Evolutionary conservation across 805 yeast species (phyloP).

Genomic region (Wickerhamomyces ciferrii): DNA sequence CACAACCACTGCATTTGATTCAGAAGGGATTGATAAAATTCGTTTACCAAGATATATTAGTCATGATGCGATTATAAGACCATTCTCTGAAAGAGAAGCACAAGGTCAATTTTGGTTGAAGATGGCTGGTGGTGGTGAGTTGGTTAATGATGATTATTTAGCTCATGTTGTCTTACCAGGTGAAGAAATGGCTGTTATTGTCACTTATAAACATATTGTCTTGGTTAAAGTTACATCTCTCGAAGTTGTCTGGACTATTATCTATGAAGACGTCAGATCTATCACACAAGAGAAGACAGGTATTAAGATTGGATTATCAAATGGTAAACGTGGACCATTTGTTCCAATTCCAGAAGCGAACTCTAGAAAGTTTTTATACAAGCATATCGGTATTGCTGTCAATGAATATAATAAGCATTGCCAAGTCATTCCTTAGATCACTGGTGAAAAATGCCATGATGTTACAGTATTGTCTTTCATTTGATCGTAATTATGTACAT

Average conservation of each 20-base stretch:
- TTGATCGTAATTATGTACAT: neutral
- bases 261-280: constrained; percentile 58
- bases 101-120: constrained; percentile 95
- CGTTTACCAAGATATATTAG: constrained; percentile 78
- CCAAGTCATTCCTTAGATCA: constrained; percentile 38
- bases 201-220: constrained; percentile 67
- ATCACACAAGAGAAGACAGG: constrained; percentile 80
- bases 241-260: constrained; percentile 66
- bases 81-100: constrained; percentile 76
- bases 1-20: constrained; percentile 87
- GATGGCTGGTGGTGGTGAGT: constrained; percentile 75
- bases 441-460: no score
- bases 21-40: constrained; percentile 68
- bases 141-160: constrained; percentile 65
- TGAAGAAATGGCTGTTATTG: constrained; percentile 68
- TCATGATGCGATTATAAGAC: constrained; percentile 65
- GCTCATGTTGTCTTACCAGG: constrained; percentile 86
- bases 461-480: no score
- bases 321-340: constrained; percentile 58
- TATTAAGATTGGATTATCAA: constrained; percentile 56
- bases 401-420: constrained; percentile 69
- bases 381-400: constrained; percentile 75
- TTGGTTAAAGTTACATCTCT: constrained; percentile 59
- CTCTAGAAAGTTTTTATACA: constrained; percentile 63
- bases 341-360: constrained; percentile 71